Evolutionary conservation across 2,329 filamentous ascomycete genomes (phyloP), one percentile per base, ranked within the genome.

Genomic region (Aureobasidium musti): DNA sequence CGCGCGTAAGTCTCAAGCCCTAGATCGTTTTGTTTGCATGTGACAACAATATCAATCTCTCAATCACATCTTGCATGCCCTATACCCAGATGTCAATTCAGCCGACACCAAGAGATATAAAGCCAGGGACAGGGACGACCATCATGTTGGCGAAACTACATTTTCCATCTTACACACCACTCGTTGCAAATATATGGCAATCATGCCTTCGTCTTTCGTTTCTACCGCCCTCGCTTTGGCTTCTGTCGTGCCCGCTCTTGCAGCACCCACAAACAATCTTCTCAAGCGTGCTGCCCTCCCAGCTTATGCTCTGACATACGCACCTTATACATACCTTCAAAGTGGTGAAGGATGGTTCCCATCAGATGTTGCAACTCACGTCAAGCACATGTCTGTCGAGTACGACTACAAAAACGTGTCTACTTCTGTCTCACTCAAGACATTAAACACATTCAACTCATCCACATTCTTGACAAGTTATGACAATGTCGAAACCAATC

Each of bases 261-360:
- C 54, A 30, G 54, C 54, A 43, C 54, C 54, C 1, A 39, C 54
- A 1, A 13, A n/a, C 6, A 39, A 26, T 26, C 50, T 65, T 11
- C 5, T 56, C 43, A 60, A 66, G 54, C 56, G 53, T n/a, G 53
- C 53, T 21, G 39, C 64, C 5, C 59, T 66, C 19, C 56, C 64
- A 21, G 28, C 30, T n/a, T 66, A 60, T 30, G 64, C 64, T 17
- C 14, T 66, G 37, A 65, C 63, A 26, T 65, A 65, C 30, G 63
- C 63, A 33, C 63, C 63, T 7, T 47, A 65, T 21, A 54, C 47
- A 8, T 65, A 54, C 19, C 50, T 65, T n/a, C 35, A 65, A 7
- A 65, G 63, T 37, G 50, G 37, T 19, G 63, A 65, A 65, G 28
- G 11, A 47, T 65, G 63, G 63, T 65, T 65, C 14, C 21, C 19